Evolutionary conservation across 106 monocot species (phyloP).

Genomic region (Dendrobium nobile): DNA sequence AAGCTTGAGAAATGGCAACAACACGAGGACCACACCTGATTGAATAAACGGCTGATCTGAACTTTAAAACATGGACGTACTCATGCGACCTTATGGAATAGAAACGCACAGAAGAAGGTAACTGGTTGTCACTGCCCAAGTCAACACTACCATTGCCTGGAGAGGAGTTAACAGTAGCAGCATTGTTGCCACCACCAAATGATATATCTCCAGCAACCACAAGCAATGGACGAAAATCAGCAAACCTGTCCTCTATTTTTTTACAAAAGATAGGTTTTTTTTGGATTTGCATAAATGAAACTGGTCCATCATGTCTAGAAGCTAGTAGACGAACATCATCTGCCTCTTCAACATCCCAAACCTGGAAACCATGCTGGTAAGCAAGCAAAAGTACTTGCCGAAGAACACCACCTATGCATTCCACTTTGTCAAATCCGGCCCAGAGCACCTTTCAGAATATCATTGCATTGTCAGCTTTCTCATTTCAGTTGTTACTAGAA

Average conservation of each 20-base stretch:
- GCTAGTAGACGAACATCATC: conserved; percentile 54
- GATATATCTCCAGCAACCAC: conserved; percentile 43
- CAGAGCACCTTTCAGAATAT: conserved; percentile 49
- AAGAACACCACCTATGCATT: conserved; percentile 24
- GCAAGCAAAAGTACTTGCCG: conserved; percentile 68
- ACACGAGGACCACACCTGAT: conserved; percentile 77
- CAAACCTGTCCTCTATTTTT: conserved; percentile 34
- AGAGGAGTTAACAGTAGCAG: conserved; percentile 12
- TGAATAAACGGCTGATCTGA: conserved; percentile 71
- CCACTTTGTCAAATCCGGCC: conserved; percentile 88
- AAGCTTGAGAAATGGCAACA: conserved; percentile 70
- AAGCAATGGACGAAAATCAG: conserved; percentile 37
- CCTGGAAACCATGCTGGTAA: conserved; percentile 79
- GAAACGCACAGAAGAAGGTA: conserved; percentile 65
- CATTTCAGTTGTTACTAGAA: background rate
- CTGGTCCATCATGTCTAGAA: conserved; percentile 56
- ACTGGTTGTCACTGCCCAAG: conserved; percentile 33
- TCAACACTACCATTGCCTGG: conserved; percentile 37
- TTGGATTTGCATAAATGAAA: conserved; percentile 56
- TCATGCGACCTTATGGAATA: conserved; percentile 77
- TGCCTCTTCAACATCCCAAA: conserved; percentile 91
- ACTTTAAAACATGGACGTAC: conserved; percentile 85
- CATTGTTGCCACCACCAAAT: conserved; percentile 22
- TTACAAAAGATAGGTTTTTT: conserved; percentile 36
- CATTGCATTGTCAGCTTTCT: background rate